A percentile compares a stretch with the other conserved stretches of the same genome.
Evolutionary conservation across 2,329 filamentous ascomycete genomes (phyloP).

Genomic region (Colletotrichum orchidophilum): DNA sequence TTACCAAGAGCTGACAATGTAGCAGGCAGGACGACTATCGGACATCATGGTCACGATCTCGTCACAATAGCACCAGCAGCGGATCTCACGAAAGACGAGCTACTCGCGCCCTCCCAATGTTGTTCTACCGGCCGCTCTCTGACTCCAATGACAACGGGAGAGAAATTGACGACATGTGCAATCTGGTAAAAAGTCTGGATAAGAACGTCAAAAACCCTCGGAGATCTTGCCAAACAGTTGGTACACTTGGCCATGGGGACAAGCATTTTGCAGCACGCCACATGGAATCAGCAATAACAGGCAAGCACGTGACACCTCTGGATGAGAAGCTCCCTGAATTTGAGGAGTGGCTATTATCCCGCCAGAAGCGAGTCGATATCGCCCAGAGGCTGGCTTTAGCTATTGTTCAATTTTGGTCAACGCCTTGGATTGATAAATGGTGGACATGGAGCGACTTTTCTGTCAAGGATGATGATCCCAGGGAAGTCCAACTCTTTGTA

Average conservation of each 20-base stretch:
- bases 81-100: neutral
- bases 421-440: slow-evolving; percentile 6
- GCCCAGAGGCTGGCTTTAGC: slow-evolving; percentile 12
- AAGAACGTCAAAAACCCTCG: neutral
- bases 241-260: slow-evolving; percentile 6
- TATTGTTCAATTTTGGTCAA: slow-evolving; percentile 14
- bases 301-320: neutral
- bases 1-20: neutral
- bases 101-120: neutral
- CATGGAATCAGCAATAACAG: neutral
- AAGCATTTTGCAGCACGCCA: neutral
- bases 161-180: neutral
- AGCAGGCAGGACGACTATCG: neutral
- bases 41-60: slow-evolving; percentile 3
- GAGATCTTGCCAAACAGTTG: neutral
- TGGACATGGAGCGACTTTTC: slow-evolving; percentile 21
- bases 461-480: neutral
- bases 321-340: neutral
- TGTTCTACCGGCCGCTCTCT: neutral
- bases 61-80: neutral
- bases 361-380: slow-evolving; percentile 2
- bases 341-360: neutral
- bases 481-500: neutral
- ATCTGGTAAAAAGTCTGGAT: neutral
- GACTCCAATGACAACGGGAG: neutral